Evolutionary conservation across 345 rosid species (phyloP).

Genomic region (Gossypium mustelinum): DNA sequence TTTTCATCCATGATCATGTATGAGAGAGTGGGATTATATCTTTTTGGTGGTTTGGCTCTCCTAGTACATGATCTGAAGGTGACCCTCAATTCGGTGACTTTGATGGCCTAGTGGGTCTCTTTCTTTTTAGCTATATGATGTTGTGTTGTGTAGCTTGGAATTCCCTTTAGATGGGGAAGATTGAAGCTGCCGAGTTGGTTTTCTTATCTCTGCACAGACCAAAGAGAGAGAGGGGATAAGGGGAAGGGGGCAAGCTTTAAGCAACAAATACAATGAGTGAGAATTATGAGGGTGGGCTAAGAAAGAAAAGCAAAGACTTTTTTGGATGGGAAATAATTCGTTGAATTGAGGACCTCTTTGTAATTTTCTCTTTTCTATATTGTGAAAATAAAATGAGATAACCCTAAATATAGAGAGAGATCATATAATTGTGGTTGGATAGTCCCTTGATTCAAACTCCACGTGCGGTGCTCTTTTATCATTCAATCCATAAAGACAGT

Average conservation of each 20-base stretch:
- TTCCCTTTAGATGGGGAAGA: conserved; percentile 50
- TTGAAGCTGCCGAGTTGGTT: conserved; percentile 42
- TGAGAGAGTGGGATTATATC: conserved; percentile 21
- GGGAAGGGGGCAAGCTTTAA: conserved; percentile 44
- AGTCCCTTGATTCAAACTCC: conserved; percentile 55
- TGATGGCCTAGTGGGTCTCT: conserved; percentile 59
- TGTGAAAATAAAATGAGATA: background rate
- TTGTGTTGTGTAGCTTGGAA: conserved; percentile 27
- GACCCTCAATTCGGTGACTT: conserved; percentile 27
- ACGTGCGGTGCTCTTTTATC: conserved; percentile 66
- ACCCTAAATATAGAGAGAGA: background rate
- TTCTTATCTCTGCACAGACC: conserved; percentile 17
- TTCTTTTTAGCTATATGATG: conserved; percentile 14
- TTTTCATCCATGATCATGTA: conserved; percentile 75
- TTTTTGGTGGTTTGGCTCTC: background rate
- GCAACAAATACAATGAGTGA: conserved; percentile 63
- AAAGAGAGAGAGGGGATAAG: conserved; percentile 12
- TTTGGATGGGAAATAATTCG: conserved; percentile 4
- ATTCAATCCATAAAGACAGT: conserved; percentile 49
- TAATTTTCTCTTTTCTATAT: background rate
- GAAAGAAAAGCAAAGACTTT: conserved; percentile 6
- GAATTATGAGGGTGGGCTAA: conserved; percentile 34
- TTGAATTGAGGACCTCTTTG: background rate
- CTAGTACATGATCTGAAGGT: conserved; percentile 24
- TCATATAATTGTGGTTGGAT: conserved; percentile 36